Conservation (phyloP, 2,329 filamentous ascomycete species). For the Aspergillus quadricinctus region DNA sequence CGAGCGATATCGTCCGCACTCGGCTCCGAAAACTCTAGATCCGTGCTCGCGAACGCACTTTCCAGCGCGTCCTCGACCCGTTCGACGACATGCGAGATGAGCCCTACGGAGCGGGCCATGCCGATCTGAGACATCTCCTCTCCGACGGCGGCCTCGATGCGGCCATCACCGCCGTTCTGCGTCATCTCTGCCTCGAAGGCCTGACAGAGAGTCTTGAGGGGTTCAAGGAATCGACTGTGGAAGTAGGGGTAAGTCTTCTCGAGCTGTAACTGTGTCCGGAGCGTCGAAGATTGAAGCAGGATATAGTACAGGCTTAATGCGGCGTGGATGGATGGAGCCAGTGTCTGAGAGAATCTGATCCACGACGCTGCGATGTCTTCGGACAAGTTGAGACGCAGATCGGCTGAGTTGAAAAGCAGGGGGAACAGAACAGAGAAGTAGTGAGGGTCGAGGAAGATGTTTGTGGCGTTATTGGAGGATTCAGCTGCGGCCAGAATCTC, state of each 20-base stretch:
- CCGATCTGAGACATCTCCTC: conserved; percentile 31
- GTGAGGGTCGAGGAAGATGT: conserved; percentile 33
- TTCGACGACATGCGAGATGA: conserved; percentile 29
- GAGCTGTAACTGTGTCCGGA: conserved; percentile 47
- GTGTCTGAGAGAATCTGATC: conserved; percentile 48
- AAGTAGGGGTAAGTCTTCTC: conserved; percentile 31
- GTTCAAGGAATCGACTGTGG: conserved; percentile 28
- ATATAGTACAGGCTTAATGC: conserved; percentile 58
- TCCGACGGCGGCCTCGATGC: conserved; percentile 31
- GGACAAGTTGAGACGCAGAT: conserved; percentile 37
- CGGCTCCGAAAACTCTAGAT: conserved; percentile 24
- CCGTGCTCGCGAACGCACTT: conserved; percentile 25
- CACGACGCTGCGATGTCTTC: conserved; percentile 38
- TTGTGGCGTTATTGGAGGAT: conserved; percentile 13
- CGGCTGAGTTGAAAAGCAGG: conserved; percentile 48
- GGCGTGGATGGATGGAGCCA: conserved; percentile 48
- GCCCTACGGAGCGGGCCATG: conserved; percentile 32
- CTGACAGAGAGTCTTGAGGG: conserved; percentile 29
- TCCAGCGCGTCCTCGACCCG: conserved; percentile 32
- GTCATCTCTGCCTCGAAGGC: conserved; percentile 29
- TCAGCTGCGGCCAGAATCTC: conserved; percentile 49
- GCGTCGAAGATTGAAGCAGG: conserved; percentile 46
- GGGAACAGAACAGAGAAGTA: conserved; percentile 44
- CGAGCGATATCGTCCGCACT: conserved; percentile 27
- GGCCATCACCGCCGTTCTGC: conserved; percentile 34